These are phyloP conservation scores for Strobilomyces dryophilus DNA, from an alignment of 768 basidiomycete species.

Conservation along the genomic window DNA sequence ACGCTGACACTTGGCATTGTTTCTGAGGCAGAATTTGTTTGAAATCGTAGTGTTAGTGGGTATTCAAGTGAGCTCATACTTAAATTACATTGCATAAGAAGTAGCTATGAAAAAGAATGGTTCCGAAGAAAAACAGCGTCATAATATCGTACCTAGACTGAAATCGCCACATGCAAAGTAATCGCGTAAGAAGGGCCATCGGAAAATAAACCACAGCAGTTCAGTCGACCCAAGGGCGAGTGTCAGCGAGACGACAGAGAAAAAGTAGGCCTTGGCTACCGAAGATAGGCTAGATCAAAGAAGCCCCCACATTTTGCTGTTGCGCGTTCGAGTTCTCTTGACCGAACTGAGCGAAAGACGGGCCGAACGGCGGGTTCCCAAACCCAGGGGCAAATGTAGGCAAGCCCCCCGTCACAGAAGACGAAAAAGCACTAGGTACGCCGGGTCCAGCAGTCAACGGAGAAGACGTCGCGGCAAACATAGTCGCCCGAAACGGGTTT, in stretches of 20 bases:
- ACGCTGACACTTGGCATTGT: too few species aligned
- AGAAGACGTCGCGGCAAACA: constrained; percentile 40
- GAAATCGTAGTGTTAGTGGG: background rate
- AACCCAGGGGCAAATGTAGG: constrained; percentile 15
- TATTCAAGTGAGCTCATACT: constrained; percentile 16
- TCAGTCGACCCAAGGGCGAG: background rate
- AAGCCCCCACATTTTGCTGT: constrained; percentile 42
- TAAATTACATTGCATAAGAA: constrained; percentile 20
- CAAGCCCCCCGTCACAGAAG: constrained; percentile 12
- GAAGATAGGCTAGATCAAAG: constrained; percentile 41
- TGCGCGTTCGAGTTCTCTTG: constrained; percentile 24
- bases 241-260: background rate
- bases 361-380: constrained; percentile 20
- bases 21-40: background rate
- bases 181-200: background rate
- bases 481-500: constrained; percentile 66
- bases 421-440: constrained; percentile 7
- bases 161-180: constrained; percentile 11
- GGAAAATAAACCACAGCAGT: background rate
- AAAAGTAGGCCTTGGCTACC: constrained; percentile 4
- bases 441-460: background rate
- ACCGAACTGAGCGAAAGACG: constrained; percentile 17
- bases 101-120: constrained; percentile 1
- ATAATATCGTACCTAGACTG: background rate
- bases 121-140: constrained; percentile 4